Evolutionary conservation across 345 rosid species (phyloP).

Genomic region (Xanthoceras sorbifolium): DNA sequence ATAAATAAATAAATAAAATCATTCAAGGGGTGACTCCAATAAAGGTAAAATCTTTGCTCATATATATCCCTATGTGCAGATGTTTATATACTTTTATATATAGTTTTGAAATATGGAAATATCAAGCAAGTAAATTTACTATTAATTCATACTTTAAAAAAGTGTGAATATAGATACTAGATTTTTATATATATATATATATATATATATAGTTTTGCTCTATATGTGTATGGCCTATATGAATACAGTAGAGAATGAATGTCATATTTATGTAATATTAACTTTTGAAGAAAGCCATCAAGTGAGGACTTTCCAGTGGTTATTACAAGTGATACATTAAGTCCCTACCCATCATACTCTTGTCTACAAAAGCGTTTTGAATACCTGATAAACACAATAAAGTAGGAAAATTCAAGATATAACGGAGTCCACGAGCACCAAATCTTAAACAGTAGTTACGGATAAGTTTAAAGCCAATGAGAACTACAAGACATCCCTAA

Average conservation of each 20-base stretch:
- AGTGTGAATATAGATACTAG: background rate
- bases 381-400: background rate
- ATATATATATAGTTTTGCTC: no score
- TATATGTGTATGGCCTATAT: background rate
- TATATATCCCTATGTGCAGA: background rate
- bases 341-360: constrained; percentile 7
- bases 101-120: no score
- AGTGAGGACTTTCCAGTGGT: constrained; percentile 12
- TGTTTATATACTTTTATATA: background rate
- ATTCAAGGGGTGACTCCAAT: background rate
- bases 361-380: constrained; percentile 10
- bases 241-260: background rate
- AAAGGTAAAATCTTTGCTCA: background rate
- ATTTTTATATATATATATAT: no score
- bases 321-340: constrained; percentile 13
- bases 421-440: constrained; percentile 24
- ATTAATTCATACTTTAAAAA: no score
- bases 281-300: background rate
- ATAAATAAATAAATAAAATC: no score
- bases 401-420: constrained; percentile 18
- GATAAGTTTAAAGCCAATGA: constrained; percentile 31
- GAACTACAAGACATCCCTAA: constrained; percentile 6
- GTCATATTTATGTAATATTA: background rate
- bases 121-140: no score
- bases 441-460: constrained; percentile 8